These are phyloP conservation scores for Zygosaccharomyces kombuchaensis DNA, from an alignment of 805 yeast species.

Conservation along the genomic window DNA sequence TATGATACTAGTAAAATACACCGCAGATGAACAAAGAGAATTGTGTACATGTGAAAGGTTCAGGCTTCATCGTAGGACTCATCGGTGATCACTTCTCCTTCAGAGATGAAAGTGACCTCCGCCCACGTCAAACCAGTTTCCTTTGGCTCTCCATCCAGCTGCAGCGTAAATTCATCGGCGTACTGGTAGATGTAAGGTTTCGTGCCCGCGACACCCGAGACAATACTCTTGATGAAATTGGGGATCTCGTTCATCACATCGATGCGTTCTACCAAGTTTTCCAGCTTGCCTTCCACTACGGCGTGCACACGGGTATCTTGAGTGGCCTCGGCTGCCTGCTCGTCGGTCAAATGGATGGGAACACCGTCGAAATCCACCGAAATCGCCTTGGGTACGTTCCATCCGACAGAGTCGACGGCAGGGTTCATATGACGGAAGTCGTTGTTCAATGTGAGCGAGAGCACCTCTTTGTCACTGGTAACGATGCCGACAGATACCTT, in stretches of 20 bases:
- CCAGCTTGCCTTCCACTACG: constrained; percentile 55
- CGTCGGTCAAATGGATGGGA: constrained; percentile 42
- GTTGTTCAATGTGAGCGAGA: constrained; percentile 64
- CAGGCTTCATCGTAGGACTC: constrained; percentile 24
- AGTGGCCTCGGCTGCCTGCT: constrained; percentile 34
- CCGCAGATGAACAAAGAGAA: too few species aligned
- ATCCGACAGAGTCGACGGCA: constrained; percentile 73
- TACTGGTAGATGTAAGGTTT: constrained; percentile 96
- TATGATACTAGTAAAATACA: constrained; percentile 1
- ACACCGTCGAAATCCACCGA: constrained; percentile 54
- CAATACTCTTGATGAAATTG: constrained; percentile 86
- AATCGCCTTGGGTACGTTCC: constrained; percentile 79
- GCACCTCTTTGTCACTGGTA: constrained; percentile 56
- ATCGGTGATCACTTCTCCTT: constrained; percentile 27
- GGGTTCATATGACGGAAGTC: constrained; percentile 54
- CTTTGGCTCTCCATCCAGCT: constrained; percentile 19
- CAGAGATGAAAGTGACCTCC: constrained; percentile 35
- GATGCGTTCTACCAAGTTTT: constrained; percentile 73
- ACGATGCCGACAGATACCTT: constrained; percentile 77
- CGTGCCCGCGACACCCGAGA: constrained; percentile 91
- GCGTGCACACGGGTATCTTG: constrained; percentile 38
- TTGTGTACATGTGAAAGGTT: too few species aligned
- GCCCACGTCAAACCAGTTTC: constrained; percentile 32
- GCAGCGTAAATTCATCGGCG: constrained; percentile 40
- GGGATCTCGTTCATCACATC: constrained; percentile 99